Evolutionary conservation across 345 rosid species (phyloP).

Genomic region (Aurinia saxatilis): DNA sequence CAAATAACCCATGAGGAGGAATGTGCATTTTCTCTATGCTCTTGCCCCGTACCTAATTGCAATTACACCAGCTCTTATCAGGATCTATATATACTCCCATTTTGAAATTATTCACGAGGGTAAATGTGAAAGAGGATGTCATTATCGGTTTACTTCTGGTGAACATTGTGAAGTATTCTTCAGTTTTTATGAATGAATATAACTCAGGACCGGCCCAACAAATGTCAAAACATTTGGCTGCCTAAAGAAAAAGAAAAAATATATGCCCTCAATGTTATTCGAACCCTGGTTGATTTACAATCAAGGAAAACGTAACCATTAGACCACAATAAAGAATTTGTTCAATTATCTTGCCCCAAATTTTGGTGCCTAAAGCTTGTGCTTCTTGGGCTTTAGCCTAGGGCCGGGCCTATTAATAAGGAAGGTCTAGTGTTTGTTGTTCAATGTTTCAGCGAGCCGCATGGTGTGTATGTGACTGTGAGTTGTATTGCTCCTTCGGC

Average conservation of each 20-base stretch:
- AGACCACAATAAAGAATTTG: too few relatives aligned
- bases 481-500: constrained; percentile 15
- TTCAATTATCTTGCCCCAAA: too few relatives aligned
- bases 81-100: constrained; percentile 30
- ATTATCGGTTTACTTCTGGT: background rate
- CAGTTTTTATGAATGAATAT: constrained; percentile 1
- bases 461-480: constrained; percentile 21
- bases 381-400: too few relatives aligned
- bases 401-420: too few relatives aligned
- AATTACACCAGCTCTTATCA: constrained; percentile 31
- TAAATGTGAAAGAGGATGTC: background rate
- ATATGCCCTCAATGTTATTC: too few relatives aligned
- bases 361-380: too few relatives aligned
- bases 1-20: constrained; percentile 31
- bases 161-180: background rate
- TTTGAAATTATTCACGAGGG: constrained; percentile 8
- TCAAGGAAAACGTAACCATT: too few relatives aligned
- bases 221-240: too few relatives aligned
- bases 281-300: too few relatives aligned
- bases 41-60: constrained; percentile 41
- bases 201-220: too few relatives aligned
- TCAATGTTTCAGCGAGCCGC: constrained; percentile 8
- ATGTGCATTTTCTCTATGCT: constrained; percentile 27
- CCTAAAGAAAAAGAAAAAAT: too few relatives aligned
- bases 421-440: constrained; percentile 21